phyloP scores from a whole-genome alignment of 139 green algal genomes.

The Coccomyxa sp. region DNA sequence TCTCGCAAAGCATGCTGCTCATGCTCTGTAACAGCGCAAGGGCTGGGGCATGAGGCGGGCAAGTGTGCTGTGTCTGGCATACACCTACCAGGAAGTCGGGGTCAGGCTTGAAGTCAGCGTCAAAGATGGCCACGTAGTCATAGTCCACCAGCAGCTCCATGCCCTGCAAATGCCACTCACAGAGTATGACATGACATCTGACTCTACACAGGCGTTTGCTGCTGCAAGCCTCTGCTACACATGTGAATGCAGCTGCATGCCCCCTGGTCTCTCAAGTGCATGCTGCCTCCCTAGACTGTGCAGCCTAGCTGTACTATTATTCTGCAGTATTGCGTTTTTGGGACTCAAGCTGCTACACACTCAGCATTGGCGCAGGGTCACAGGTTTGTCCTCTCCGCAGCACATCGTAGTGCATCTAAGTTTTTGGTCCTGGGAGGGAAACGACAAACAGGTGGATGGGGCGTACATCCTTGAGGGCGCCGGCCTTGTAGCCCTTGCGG shows the following conservation, averaged over 20 bases:
- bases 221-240: background rate
- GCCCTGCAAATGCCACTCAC: constrained; percentile 27
- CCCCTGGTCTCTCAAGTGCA: background rate
- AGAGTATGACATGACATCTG: background rate
- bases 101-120: constrained; percentile 81
- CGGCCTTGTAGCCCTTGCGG: constrained; percentile 79
- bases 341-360: background rate
- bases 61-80: too few relatives aligned
- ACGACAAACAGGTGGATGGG: background rate
- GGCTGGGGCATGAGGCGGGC: too few relatives aligned
- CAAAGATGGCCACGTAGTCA: constrained; percentile 75
- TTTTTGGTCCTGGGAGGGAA: background rate
- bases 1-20: too few relatives aligned
- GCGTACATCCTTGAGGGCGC: constrained; percentile 70
- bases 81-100: constrained; percentile 60
- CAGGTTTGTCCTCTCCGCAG: too few relatives aligned
- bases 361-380: too few relatives aligned
- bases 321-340: too few relatives aligned
- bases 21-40: too few relatives aligned
- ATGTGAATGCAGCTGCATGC: background rate
- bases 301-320: too few relatives aligned
- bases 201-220: background rate
- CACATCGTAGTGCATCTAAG: too few relatives aligned
- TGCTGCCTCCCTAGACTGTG: too few relatives aligned
- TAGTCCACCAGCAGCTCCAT: constrained; percentile 42